Conservation (phyloP, 345 rosid species). For the Eucalyptus guilfoylei region DNA sequence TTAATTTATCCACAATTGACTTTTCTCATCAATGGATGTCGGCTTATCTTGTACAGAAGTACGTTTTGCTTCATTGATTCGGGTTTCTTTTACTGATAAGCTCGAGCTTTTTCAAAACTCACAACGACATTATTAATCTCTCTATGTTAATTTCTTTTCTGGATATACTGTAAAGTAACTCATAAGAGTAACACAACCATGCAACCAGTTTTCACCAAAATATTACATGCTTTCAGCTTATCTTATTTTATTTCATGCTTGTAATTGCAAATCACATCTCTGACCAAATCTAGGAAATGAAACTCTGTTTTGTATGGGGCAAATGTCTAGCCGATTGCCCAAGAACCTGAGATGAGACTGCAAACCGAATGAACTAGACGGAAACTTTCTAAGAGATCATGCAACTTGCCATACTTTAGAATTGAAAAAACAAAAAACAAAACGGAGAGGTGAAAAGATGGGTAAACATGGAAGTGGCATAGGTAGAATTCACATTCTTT, state of each 20-base stretch:
- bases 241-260: background rate
- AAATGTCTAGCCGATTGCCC: background rate
- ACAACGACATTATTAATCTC: background rate
- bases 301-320: background rate
- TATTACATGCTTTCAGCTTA: background rate
- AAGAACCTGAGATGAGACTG: background rate
- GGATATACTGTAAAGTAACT: background rate
- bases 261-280: background rate
- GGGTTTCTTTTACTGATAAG: background rate
- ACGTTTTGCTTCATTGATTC: background rate
- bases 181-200: background rate
- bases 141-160: background rate
- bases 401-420: background rate
- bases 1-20: background rate
- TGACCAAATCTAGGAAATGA: background rate
- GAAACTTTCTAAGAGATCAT: background rate
- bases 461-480: background rate
- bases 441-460: background rate
- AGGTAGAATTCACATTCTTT: background rate
- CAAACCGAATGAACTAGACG: background rate
- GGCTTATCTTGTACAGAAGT: background rate
- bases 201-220: background rate
- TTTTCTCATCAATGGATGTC: background rate
- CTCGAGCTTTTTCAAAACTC: background rate
- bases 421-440: background rate